These are phyloP conservation scores for Cyclotella kingstonii DNA, from an alignment of 108 stramenopile genomes.

Conservation along the genomic window DNA sequence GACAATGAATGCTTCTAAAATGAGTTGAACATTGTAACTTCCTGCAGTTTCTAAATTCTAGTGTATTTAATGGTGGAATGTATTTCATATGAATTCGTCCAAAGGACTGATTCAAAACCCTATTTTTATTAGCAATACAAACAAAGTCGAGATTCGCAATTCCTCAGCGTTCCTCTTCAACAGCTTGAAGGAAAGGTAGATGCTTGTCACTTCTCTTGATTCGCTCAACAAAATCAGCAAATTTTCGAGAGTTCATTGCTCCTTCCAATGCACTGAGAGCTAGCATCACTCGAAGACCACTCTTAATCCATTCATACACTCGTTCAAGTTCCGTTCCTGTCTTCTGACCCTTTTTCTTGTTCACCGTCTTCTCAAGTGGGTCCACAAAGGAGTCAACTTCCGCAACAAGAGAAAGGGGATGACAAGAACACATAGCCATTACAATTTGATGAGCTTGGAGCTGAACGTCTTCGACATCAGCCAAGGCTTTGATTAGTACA, in stretches of 20 bases:
- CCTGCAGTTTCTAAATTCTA: no score
- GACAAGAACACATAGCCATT: slow-evolving; percentile 62
- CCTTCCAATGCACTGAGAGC: slow-evolving; percentile 68
- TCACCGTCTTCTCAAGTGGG: slow-evolving; percentile 79
- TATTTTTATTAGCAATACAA: no score
- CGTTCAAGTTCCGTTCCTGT: slow-evolving; percentile 82
- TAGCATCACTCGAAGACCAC: slow-evolving; percentile 70
- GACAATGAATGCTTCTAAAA: no score
- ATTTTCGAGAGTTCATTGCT: slow-evolving; percentile 58
- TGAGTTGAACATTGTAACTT: no score
- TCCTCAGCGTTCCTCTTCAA: slow-evolving; percentile 15
- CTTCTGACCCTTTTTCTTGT: slow-evolving; percentile 80
- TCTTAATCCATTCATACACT: slow-evolving; percentile 83
- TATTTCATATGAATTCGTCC: no score
- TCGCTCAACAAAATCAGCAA: slow-evolving; percentile 69
- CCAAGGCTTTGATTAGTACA: slow-evolving; percentile 68
- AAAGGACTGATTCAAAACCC: no score
- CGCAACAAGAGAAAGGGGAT: slow-evolving; percentile 59
- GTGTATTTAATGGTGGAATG: no score
- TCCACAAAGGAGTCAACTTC: slow-evolving; percentile 71
- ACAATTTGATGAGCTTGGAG: slow-evolving; percentile 83
- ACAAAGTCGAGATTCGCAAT: not conserved
- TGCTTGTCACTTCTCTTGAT: slow-evolving; percentile 54
- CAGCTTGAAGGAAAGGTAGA: slow-evolving; percentile 43
- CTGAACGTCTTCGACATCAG: slow-evolving; percentile 81